Base-by-base conservation (phyloP, 768 basidiomycete genomes). In the Chiua virens region DNA sequence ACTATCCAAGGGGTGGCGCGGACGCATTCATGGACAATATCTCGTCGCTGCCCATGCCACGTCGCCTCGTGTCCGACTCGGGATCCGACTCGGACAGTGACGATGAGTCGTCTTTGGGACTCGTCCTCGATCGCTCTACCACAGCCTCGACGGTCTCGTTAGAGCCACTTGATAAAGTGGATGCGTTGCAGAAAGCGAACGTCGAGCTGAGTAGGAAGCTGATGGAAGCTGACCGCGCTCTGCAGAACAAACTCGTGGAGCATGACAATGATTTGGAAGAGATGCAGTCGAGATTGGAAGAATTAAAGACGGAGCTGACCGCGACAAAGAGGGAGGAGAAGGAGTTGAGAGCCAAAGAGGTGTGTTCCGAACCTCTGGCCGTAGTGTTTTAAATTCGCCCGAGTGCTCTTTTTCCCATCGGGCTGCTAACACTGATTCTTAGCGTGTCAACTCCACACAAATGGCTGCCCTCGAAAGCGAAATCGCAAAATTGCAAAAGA, bases 251-350 rank as follows among this genome's bases (percentile, higher is more conserved):
- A 56, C 74, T 93, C 14, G 68, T 70, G 11, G 88, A 92, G 45
- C 90, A 92, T 57, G 93, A 96, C 67, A 66, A 74, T n/a, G 87
- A 93, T 60, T 69, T 95, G 25, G 88, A 90, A 58, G 89, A 92
- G 52, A 79, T 90, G 70, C 86, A 95, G 61, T 71, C 70, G 4
- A 76, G 80, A 27, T 65, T 96, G 50, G 94, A 97, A 50, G 92
- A 97, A 64, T 68, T 87, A 53, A 74, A 79, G 55, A 80, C 75
- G 13, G 95, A 97, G 67, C 74, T 97, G 8, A 84, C 76, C 14
- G 79, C 86, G 7, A 86, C 88, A 5, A 89, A 91, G 67, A 80
- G 90, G 36, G 93, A 98, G 61, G 94, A 98, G 70, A 97, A 98
- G 71, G 95, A 98, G 61, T 69, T 96, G 57, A 77, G 90, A 40